A percentile compares a stretch with the other conserved stretches of the same genome.
Conservation (phyloP, 1,139 yeast species). For the Pichia sp. region DNA sequence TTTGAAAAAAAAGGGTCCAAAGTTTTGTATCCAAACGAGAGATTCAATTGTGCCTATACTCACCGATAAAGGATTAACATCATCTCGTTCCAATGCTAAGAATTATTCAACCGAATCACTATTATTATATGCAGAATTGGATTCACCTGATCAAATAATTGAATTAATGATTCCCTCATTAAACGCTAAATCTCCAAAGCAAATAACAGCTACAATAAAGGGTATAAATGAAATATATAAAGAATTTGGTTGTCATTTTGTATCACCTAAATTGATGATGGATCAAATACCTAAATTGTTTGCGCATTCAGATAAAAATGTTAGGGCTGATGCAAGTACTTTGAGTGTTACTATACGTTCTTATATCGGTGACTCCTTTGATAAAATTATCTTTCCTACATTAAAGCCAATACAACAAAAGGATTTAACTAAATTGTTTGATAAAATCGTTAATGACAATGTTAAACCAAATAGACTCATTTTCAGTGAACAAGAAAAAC, state of each 20-base stretch:
- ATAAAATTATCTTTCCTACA: slow-evolving; percentile 54
- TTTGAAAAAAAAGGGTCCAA: slow-evolving; percentile 53
- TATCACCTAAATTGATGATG: slow-evolving; percentile 55
- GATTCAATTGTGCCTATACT: slow-evolving; percentile 48
- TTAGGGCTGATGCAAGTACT: slow-evolving; percentile 70
- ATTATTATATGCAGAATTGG: slow-evolving; percentile 57
- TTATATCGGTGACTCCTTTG: slow-evolving; percentile 69
- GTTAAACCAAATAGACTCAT: slow-evolving; percentile 51
- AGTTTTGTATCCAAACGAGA: slow-evolving; percentile 34
- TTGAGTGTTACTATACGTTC: slow-evolving; percentile 65
- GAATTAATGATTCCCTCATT: slow-evolving; percentile 62
- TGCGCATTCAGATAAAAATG: slow-evolving; percentile 82
- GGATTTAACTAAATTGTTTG: slow-evolving; percentile 69
- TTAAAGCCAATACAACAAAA: slow-evolving; percentile 90
- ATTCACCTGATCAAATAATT: slow-evolving; percentile 57
- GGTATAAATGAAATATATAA: slow-evolving; percentile 52
- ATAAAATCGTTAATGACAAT: slow-evolving; percentile 35
- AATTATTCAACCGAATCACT: slow-evolving; percentile 58
- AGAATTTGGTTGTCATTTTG: slow-evolving; percentile 64
- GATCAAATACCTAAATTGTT: slow-evolving; percentile 62
- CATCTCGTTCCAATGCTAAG: slow-evolving; percentile 72
- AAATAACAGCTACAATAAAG: slow-evolving; percentile 61
- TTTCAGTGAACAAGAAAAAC: slow-evolving; percentile 11
- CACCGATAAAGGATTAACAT: slow-evolving; percentile 74
- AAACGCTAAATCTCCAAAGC: slow-evolving; percentile 64